A percentile compares a stretch with the other conserved stretches of the same genome.
phyloP scores from a whole-genome alignment of 805 yeast species.

The Naumovozyma baii region DNA sequence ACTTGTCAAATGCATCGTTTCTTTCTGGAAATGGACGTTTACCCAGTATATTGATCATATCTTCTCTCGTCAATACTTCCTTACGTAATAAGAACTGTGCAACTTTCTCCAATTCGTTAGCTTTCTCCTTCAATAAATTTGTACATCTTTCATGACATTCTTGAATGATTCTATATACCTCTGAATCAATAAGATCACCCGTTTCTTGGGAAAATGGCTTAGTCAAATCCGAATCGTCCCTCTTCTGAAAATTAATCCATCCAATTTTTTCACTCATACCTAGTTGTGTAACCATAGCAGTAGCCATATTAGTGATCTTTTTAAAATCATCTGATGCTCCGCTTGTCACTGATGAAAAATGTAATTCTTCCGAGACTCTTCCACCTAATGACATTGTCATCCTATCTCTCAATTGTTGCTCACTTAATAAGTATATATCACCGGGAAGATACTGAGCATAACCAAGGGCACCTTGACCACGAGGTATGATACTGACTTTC shows the following conservation, averaged over 20 bases:
- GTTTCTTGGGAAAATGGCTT: constrained; percentile 90
- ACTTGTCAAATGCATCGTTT: constrained; percentile 66
- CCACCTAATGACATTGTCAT: constrained; percentile 98
- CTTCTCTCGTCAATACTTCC: constrained; percentile 89
- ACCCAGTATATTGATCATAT: constrained; percentile 82
- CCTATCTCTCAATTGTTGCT: constrained; percentile 71
- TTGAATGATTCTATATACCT: constrained; percentile 66
- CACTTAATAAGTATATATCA: constrained; percentile 71
- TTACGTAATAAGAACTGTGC: constrained; percentile 79
- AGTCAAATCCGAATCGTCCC: constrained; percentile 57
- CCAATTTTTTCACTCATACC: constrained; percentile 91
- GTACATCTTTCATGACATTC: constrained; percentile 69
- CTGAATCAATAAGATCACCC: constrained; percentile 69
- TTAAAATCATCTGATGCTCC: constrained; percentile 97
- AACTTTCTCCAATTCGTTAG: constrained; percentile 69
- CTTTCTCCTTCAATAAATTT: constrained; percentile 54
- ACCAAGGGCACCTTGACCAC: constrained; percentile 95
- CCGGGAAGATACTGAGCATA: constrained; percentile 96
- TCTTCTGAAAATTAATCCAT: constrained; percentile 61
- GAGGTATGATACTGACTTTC: constrained; percentile 92
- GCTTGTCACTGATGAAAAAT: constrained; percentile 83
- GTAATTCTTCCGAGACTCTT: constrained; percentile 88
- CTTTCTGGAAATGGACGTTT: constrained; percentile 85
- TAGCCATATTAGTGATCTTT: constrained; percentile 90
- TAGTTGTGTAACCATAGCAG: constrained; percentile 79